These are phyloP conservation scores for Neocucurbitaria cava DNA, from an alignment of 2,329 filamentous ascomycete species.

Conservation along the genomic window DNA sequence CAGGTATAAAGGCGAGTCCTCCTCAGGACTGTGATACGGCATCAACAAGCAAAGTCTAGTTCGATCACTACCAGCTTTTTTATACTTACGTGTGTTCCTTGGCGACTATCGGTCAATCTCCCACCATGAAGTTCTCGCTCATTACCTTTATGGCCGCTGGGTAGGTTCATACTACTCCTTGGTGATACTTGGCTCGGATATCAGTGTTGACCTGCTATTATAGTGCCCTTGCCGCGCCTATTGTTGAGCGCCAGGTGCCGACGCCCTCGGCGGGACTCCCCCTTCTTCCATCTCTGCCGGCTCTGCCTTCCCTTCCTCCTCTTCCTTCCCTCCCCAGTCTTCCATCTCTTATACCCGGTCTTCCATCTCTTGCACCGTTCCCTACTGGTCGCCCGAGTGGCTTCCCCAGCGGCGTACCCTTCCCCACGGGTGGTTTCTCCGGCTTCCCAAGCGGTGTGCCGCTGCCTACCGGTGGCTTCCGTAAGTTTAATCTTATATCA, in stretches of 20 bases:
- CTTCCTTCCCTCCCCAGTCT: background rate
- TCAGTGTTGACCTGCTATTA: background rate
- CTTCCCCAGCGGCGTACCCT: too few species aligned
- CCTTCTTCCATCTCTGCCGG: background rate
- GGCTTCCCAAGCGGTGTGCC: background rate
- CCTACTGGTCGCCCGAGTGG: too few species aligned
- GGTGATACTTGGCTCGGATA: background rate
- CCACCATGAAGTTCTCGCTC: conserved; percentile 12
- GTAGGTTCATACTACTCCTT: background rate
- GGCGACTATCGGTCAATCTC: background rate
- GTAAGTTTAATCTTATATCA: too few species aligned
- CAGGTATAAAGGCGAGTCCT: background rate
- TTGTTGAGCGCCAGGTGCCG: conserved; percentile 9
- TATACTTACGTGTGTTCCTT: background rate
- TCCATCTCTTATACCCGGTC: too few species aligned
- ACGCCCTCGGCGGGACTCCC: background rate
- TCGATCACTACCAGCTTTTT: background rate
- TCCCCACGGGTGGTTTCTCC: background rate
- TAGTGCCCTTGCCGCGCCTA: conserved; percentile 11
- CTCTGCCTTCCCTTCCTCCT: background rate
- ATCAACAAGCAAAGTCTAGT: background rate
- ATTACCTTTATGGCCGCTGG: conserved; percentile 11
- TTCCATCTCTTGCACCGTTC: too few species aligned
- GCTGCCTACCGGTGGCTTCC: background rate
- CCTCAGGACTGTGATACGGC: background rate